A percentile compares a stretch with the other conserved stretches of the same genome.
These are phyloP conservation scores for Paraconiothyrium sp. DNA, from an alignment of 2,329 filamentous ascomycete genomes.

Conservation along the genomic window DNA sequence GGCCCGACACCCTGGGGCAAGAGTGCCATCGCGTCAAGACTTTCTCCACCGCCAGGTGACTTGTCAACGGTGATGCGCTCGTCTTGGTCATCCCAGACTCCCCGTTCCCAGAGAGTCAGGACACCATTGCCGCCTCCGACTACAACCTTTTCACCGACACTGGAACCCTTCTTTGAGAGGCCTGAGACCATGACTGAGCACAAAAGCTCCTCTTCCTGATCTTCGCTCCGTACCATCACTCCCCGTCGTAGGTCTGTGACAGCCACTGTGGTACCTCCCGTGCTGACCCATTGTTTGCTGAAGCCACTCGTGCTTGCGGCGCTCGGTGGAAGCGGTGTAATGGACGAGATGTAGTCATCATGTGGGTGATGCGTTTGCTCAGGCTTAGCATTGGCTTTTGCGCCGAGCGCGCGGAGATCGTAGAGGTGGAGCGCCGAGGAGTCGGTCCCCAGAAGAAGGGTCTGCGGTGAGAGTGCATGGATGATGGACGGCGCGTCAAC, in stretches of 20 bases:
- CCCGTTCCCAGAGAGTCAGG: constrained; percentile 91
- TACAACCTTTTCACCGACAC: constrained; percentile 77
- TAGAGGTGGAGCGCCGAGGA: constrained; percentile 88
- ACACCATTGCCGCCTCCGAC: constrained; percentile 83
- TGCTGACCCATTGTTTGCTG: constrained; percentile 94
- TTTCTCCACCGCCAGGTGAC: constrained; percentile 72
- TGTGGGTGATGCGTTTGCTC: constrained; percentile 86
- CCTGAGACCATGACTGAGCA: constrained; percentile 81
- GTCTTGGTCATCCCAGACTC: constrained; percentile 94
- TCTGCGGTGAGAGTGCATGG: constrained; percentile 85
- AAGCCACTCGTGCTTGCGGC: constrained; percentile 85
- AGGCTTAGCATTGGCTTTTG: constrained; percentile 63
- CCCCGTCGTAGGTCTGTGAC: constrained; percentile 89
- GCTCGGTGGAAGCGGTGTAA: constrained; percentile 83
- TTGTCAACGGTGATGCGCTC: constrained; percentile 82
- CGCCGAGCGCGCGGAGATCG: constrained; percentile 73
- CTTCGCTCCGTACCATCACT: constrained; percentile 87
- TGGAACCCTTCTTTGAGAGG: constrained; percentile 72
- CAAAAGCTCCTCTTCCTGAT: constrained; percentile 94
- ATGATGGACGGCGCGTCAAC: constrained; percentile 82
- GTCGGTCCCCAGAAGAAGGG: constrained; percentile 88
- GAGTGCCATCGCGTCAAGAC: constrained; percentile 78
- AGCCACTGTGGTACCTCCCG: constrained; percentile 88
- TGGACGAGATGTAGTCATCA: constrained; percentile 89
- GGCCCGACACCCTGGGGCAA: constrained; percentile 75